A percentile compares a stretch with the other conserved stretches of the same genome.
Conservation (phyloP, 2,329 filamentous ascomycete genomes). For the Ophiostoma sp. region DNA sequence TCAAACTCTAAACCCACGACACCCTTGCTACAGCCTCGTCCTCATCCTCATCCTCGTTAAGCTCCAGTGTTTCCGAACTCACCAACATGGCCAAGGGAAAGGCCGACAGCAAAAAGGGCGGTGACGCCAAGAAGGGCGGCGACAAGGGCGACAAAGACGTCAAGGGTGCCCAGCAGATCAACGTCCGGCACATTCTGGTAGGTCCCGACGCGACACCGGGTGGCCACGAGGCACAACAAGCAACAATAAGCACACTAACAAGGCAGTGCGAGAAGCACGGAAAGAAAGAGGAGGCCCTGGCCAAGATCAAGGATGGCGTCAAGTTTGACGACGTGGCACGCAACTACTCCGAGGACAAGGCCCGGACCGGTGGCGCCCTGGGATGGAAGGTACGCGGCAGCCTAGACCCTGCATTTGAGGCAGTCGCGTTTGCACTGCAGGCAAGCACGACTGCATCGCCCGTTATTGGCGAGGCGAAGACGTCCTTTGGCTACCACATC, state of each 20-base stretch:
- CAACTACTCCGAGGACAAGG: slow-evolving; percentile 72
- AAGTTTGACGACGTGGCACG: slow-evolving; percentile 72
- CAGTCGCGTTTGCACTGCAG: slow-evolving; percentile 64
- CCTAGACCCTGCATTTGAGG: slow-evolving; percentile 64
- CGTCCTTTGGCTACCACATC: slow-evolving; percentile 71
- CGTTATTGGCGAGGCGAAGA: slow-evolving; percentile 66
- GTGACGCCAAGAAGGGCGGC: slow-evolving; percentile 18
- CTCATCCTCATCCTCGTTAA: neutral
- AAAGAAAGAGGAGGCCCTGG: slow-evolving; percentile 71
- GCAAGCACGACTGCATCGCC: slow-evolving; percentile 59
- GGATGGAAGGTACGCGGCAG: slow-evolving; percentile 68
- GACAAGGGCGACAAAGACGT: slow-evolving; percentile 24
- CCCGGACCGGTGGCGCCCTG: slow-evolving; percentile 61
- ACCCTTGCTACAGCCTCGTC: neutral
- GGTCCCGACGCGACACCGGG: slow-evolving; percentile 19
- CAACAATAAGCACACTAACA: slow-evolving; percentile 28
- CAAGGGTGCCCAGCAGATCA: slow-evolving; percentile 44
- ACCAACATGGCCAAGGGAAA: slow-evolving; percentile 27
- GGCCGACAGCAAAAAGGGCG: slow-evolving; percentile 26
- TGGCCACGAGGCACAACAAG: neutral
- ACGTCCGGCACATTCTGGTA: slow-evolving; percentile 66
- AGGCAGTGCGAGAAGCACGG: slow-evolving; percentile 63
- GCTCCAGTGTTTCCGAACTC: neutral
- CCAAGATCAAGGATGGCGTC: slow-evolving; percentile 58
- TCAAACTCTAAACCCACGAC: neutral